phyloP scores from a whole-genome alignment of 2,329 filamentous ascomycete species.

The Blastomyces parvus region DNA sequence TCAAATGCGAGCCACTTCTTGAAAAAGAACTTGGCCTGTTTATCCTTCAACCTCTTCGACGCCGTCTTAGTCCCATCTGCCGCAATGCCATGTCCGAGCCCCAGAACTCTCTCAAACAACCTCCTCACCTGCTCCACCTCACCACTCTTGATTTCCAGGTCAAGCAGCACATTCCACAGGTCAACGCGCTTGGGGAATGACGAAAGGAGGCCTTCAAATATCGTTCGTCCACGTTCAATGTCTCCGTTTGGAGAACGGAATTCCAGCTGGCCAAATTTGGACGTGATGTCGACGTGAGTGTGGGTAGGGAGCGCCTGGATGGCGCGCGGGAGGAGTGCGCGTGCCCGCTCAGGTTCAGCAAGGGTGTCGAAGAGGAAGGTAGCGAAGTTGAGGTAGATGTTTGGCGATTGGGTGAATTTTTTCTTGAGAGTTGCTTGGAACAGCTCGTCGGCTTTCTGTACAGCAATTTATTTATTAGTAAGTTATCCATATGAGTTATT shows the following conservation, averaged over 20 bases:
- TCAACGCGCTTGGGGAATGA: constrained; percentile 84
- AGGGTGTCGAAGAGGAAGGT: constrained; percentile 75
- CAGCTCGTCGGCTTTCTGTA: constrained; percentile 73
- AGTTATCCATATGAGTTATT: neutral
- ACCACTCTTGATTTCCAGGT: constrained; percentile 61
- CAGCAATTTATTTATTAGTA: constrained; percentile 20
- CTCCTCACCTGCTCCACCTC: constrained; percentile 58
- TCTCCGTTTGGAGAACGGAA: constrained; percentile 77
- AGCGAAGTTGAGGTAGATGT: constrained; percentile 90
- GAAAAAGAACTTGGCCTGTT: constrained; percentile 79
- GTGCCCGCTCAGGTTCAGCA: constrained; percentile 60
- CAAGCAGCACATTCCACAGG: constrained; percentile 84
- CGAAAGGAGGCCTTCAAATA: constrained; percentile 79
- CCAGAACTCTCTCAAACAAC: constrained; percentile 68
- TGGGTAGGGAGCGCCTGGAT: constrained; percentile 67
- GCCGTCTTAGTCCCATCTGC: constrained; percentile 32
- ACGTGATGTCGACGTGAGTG: constrained; percentile 64
- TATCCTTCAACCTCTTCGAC: constrained; percentile 63
- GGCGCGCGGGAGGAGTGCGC: constrained; percentile 70
- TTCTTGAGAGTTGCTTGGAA: constrained; percentile 85
- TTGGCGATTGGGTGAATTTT: constrained; percentile 70
- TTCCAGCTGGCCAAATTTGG: constrained; percentile 84
- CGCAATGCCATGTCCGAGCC: constrained; percentile 35
- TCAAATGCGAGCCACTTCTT: constrained; percentile 89
- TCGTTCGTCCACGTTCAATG: constrained; percentile 81